These are phyloP conservation scores for Linum trigynum DNA, from an alignment of 345 rosid species.

Conservation along the genomic window DNA sequence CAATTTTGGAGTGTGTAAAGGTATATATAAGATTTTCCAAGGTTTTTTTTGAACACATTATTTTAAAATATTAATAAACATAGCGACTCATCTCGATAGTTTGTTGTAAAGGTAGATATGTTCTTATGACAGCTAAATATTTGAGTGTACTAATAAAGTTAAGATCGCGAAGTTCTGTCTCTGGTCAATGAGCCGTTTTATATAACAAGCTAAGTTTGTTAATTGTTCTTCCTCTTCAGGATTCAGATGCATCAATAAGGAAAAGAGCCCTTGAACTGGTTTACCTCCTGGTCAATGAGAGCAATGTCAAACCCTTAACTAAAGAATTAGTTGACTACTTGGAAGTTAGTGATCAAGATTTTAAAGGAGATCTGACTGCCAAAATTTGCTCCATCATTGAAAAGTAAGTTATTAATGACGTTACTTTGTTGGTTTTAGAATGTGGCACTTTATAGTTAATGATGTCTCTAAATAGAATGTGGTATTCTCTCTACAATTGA, in stretches of 20 bases:
- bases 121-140: too few species aligned
- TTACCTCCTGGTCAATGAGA: slow-evolving; percentile 76
- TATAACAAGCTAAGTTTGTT: slow-evolving; percentile 11
- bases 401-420: slow-evolving; percentile 46
- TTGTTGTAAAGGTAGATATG: too few species aligned
- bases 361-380: slow-evolving; percentile 96
- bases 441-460: too few species aligned
- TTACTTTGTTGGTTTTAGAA: too few species aligned
- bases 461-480: background rate
- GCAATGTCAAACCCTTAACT: slow-evolving; percentile 76
- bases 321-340: slow-evolving; percentile 91
- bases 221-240: slow-evolving; percentile 51
- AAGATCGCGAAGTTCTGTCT: background rate
- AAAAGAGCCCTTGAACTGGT: slow-evolving; percentile 96
- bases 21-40: slow-evolving; percentile 26
- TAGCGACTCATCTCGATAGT: too few species aligned
- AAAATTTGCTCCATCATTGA: slow-evolving; percentile 93
- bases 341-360: slow-evolving; percentile 93
- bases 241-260: slow-evolving; percentile 93
- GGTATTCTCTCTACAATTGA: background rate
- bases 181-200: background rate
- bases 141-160: too few species aligned
- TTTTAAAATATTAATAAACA: too few species aligned
- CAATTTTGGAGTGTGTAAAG: slow-evolving; percentile 98
- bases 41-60: background rate